phyloP scores from a whole-genome alignment of 441 rosid genomes.

The Kokia cookei region DNA sequence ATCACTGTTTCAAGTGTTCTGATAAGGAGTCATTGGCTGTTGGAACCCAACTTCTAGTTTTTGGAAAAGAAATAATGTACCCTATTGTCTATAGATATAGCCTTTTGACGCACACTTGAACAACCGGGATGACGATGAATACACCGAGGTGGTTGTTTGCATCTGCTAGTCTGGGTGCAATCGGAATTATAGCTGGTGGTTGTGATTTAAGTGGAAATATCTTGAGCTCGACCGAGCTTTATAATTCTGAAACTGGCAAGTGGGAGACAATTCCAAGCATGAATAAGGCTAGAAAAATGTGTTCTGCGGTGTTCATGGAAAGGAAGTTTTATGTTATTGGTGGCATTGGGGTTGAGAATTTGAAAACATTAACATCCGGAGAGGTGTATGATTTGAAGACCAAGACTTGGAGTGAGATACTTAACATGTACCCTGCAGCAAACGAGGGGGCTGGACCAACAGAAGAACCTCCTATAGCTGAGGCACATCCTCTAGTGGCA shows the following conservation, averaged over 20 bases:
- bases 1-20: conserved; percentile 52
- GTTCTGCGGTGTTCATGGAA: conserved; percentile 70
- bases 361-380: conserved; percentile 39
- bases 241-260: conserved; percentile 42
- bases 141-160: conserved; percentile 71
- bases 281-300: conserved; percentile 60
- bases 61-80: conserved; percentile 55
- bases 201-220: conserved; percentile 48
- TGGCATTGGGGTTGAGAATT: conserved; percentile 42
- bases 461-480: conserved; percentile 24
- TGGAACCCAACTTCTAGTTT: conserved; percentile 72
- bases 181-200: conserved; percentile 71
- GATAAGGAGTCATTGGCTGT: conserved; percentile 80
- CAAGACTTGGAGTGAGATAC: conserved; percentile 47
- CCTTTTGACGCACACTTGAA: conserved; percentile 56
- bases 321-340: conserved; percentile 71
- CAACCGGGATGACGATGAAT: conserved; percentile 53
- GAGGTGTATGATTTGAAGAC: conserved; percentile 61
- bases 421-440: conserved; percentile 46
- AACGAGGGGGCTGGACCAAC: conserved; percentile 17
- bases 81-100: conserved; percentile 50
- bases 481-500: conserved; percentile 77
- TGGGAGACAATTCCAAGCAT: conserved; percentile 57
- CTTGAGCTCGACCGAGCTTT: conserved; percentile 54
- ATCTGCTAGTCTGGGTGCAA: conserved; percentile 56